These are phyloP conservation scores for Amanita jacksonii DNA, from an alignment of 768 basidiomycete species.

Conservation along the genomic window DNA sequence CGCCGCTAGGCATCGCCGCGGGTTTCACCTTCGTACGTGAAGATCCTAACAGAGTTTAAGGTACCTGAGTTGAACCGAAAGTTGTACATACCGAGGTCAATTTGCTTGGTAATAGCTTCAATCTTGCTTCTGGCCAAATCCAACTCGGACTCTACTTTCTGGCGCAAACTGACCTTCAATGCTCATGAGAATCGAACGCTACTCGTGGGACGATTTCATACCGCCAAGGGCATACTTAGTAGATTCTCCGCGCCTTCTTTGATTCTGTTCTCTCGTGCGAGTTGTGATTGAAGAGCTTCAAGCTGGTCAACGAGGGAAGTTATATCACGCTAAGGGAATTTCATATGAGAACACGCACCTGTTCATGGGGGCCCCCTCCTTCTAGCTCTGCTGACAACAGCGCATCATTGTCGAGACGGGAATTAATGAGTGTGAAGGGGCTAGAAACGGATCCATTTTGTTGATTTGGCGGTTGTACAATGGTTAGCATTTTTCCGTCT, in stretches of 20 bases:
- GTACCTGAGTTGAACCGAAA: constrained; percentile 5
- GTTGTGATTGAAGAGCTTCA: constrained; percentile 52
- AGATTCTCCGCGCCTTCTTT: constrained; percentile 91
- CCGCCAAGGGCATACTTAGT: constrained; percentile 54
- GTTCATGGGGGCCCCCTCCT: constrained; percentile 34
- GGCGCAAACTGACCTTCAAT: constrained; percentile 50
- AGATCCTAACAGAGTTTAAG: constrained; percentile 20
- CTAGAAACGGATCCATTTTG: neutral
- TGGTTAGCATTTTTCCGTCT: neutral
- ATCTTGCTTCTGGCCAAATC: constrained; percentile 71
- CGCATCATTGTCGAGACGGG: constrained; percentile 8
- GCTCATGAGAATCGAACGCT: constrained; percentile 4
- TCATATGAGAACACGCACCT: constrained; percentile 23
- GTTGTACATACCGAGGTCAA: constrained; percentile 42
- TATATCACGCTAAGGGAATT: neutral
- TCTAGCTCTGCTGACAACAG: constrained; percentile 34
- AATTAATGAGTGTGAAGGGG: constrained; percentile 5
- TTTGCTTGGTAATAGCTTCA: constrained; percentile 46
- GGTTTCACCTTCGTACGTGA: constrained; percentile 16
- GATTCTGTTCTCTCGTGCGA: constrained; percentile 72
- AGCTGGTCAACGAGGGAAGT: constrained; percentile 32
- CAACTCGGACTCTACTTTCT: constrained; percentile 69
- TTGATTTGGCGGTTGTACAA: neutral
- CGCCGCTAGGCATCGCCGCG: constrained; percentile 17
- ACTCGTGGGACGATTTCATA: constrained; percentile 19